A percentile compares a stretch with the other conserved stretches of the same genome.
phyloP scores from a whole-genome alignment of 139 green algal species.

The Medakamo hakoo region DNA sequence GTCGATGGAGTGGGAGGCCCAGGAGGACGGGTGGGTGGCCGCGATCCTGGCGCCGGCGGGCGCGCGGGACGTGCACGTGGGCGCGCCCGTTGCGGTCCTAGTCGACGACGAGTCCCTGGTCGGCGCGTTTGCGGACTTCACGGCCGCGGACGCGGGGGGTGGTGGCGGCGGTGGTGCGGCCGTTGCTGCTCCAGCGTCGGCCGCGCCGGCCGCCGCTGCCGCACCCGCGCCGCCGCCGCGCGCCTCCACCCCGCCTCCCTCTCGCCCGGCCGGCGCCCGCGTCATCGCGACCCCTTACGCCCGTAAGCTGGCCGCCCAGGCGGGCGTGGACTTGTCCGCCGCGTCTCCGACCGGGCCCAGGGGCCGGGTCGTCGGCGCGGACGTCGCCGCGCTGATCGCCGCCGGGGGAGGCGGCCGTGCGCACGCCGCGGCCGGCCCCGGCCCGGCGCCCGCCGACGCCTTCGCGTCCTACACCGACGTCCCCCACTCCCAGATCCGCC shows the following conservation, averaged over 20 bases:
- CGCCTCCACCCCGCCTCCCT: neutral
- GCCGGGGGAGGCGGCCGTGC: slow-evolving; percentile 19
- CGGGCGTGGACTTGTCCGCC: slow-evolving; percentile 38
- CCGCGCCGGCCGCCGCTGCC: slow-evolving; percentile 8
- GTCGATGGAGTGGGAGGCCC: slow-evolving; percentile 32
- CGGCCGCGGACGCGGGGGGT: slow-evolving; percentile 24
- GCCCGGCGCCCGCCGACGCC: slow-evolving; percentile 1
- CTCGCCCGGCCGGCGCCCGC: slow-evolving; percentile 22
- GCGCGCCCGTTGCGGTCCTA: slow-evolving; percentile 44
- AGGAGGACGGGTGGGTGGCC: slow-evolving; percentile 51
- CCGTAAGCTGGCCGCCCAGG: slow-evolving; percentile 51
- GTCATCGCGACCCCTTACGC: slow-evolving; percentile 60
- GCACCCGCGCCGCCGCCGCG: slow-evolving; percentile 5
- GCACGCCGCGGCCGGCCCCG: neutral
- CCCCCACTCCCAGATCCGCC: slow-evolving; percentile 53
- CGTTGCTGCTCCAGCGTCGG: slow-evolving; percentile 1
- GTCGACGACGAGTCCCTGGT: slow-evolving; percentile 51
- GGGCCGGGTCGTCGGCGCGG: slow-evolving; percentile 59
- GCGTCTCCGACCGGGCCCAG: slow-evolving; percentile 41
- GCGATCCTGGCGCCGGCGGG: slow-evolving; percentile 44
- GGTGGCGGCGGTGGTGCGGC: slow-evolving; percentile 1
- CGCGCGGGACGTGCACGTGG: slow-evolving; percentile 41
- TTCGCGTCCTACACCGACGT: slow-evolving; percentile 39
- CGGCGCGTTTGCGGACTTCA: slow-evolving; percentile 48
- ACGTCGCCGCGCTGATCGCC: slow-evolving; percentile 46